Percentiles rank a stretch among this genome's conserved stretches.
phyloP scores from a whole-genome alignment of 768 basidiomycete genomes.

The Tulasnella sp. region DNA sequence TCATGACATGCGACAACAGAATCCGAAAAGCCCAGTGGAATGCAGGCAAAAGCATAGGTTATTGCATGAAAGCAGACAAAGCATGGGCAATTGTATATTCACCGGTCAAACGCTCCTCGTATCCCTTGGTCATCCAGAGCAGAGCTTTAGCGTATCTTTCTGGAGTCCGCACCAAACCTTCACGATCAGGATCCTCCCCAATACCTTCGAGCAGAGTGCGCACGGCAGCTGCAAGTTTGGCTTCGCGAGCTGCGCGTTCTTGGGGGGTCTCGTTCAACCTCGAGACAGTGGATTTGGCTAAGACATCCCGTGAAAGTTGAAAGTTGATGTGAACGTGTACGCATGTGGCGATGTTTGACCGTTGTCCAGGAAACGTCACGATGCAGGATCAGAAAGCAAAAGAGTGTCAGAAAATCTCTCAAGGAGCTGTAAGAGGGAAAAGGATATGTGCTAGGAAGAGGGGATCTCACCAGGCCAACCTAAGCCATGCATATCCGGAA shows the following conservation, averaged over 20 bases:
- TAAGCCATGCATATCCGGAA: conserved; percentile 58
- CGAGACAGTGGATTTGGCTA: conserved; percentile 82
- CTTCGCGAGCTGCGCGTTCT: conserved; percentile 58
- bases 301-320: conserved; percentile 19
- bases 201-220: conserved; percentile 92
- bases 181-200: conserved; percentile 93
- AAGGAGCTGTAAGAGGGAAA: background rate
- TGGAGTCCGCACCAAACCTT: conserved; percentile 83
- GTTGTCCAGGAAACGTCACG: background rate
- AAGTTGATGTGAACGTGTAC: background rate
- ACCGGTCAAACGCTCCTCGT: conserved; percentile 91
- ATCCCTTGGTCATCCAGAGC: conserved; percentile 98
- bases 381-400: conserved; percentile 14
- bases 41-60: background rate
- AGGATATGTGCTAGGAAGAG: background rate
- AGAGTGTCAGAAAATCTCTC: background rate
- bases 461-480: conserved; percentile 73
- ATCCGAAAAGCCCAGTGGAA: background rate
- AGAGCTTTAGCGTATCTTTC: conserved; percentile 93
- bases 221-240: conserved; percentile 69
- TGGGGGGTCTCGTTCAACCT: conserved; percentile 68
- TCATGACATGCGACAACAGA: background rate
- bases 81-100: conserved; percentile 21
- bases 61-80: conserved; percentile 13
- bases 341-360: background rate